Evolutionary conservation across 169 alveolate species (phyloP), one percentile per base, ranked within the genome.

Genomic region (Amoebophrya sp.): DNA sequence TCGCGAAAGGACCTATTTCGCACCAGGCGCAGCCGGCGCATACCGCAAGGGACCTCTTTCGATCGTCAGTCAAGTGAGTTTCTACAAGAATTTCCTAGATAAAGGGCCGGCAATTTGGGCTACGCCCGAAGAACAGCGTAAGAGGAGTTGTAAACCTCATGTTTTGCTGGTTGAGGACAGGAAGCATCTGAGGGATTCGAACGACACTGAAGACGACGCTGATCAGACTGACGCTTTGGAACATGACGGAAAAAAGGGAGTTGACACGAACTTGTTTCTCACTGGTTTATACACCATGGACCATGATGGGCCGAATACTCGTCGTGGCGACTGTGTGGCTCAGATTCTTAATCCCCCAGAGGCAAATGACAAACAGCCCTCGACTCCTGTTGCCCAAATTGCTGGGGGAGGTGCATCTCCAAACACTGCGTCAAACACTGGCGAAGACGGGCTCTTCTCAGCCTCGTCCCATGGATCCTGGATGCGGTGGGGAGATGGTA

Each of bases 161-260:
- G 83, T 65, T 65, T 65, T 65, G 83, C 83, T 65, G 36, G 83
- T 65, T 6, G 83, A 65, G n/a, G 83, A 65, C 83, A 1, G 83
- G 26, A 65, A 65, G 26, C 33, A 18, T 6, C n/a, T n/a, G n/a
- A n/a, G n/a, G n/a, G n/a, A n/a, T n/a, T n/a, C n/a, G n/a, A n/a
- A n/a, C n/a, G n/a, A n/a, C n/a, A n/a, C n/a, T n/a, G 29, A 6
- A 18, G 65, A 47, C 65, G 65, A 47, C 65, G 65, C 6, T 12
- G 65, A 47, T 6, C 29, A 47, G 29, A 12, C 65, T 18, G 65
- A 47, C 65, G 65, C 65, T 6, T 6, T 47, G 65, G 65, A 47
- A 18, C 65, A 47, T 47, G 18, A 18, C 29, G 65, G 65, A 6
- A 18, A 6, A 6, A 12, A 12, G 65, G 29, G 18, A 6, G 29